Base-by-base conservation (phyloP, 257 asterid genomes). In the Nicotiana otophora region DNA sequence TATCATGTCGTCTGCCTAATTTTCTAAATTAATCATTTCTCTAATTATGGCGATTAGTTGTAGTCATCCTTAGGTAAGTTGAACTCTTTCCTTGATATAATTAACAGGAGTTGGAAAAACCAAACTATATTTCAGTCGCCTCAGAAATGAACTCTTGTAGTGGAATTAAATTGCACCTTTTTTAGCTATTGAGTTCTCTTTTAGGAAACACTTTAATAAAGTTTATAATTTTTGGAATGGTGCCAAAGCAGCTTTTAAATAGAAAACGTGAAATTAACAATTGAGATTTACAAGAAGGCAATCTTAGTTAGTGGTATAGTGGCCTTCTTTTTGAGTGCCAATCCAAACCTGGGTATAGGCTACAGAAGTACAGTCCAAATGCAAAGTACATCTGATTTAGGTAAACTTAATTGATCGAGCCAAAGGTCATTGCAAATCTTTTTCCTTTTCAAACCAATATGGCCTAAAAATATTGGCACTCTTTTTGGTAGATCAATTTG, bases 211-310 rank as follows among this genome's bases (percentile, higher is more conserved):
- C 80, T 51, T 75, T 75, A 51, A 16, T 7, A 75, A 75, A 75
- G 63, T 28, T 75, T 14, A 72, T 5, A 20, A 72, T 72, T 46
- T 72, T 14, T 0, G 36, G 60, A 72, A 23, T 72, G 20, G 36
- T 46, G 36, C 23, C 60, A 46, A 72, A 46, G 1, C 14, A 5
- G 0, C 79, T 72, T 72, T 23, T 46, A 0, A 46, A 72, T 46
- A 46, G 39, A 39, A 81, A 60, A 62, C 10, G 82, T 79, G 75
- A 79, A 79, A 75, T 48, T 14, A 75, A 51, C 5, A 48, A 51
- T 26, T 42, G 20, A 20, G 58, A 60, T n/a, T 60, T 10, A 58
- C 58, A 64, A 28, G 8, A 28, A 39, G 60, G 72, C 23, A 39
- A 68, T 19, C 23, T 19, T 48, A 23, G 46, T 51, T 46, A 23